phyloP scores from a whole-genome alignment of 768 basidiomycete species.

The Dentipellis fragilis region DNA sequence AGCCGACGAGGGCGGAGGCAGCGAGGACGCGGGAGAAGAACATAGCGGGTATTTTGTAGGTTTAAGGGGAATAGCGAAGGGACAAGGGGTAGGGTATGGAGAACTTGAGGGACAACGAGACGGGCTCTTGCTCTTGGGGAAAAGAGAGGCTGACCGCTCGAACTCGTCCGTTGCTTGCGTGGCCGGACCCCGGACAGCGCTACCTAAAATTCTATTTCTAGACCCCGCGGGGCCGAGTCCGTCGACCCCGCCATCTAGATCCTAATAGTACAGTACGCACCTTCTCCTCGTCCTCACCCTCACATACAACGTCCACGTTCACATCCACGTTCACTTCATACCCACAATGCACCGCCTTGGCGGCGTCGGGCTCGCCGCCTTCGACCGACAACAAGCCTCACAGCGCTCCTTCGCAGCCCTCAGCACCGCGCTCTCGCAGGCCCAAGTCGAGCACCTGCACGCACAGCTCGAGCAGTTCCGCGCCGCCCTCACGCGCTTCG shows the following conservation, averaged over 20 bases:
- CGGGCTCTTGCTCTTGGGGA: no score
- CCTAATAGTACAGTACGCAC: neutral
- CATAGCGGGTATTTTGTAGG: constrained; percentile 12
- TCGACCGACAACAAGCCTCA: constrained; percentile 80
- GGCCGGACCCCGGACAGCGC: no score
- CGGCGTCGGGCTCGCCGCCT: constrained; percentile 81
- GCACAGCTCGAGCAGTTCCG: constrained; percentile 80
- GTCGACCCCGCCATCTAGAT: neutral
- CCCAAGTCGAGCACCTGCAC: constrained; percentile 72
- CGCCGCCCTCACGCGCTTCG: constrained; percentile 76
- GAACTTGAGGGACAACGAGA: constrained; percentile 10
- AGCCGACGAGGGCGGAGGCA: constrained; percentile 27
- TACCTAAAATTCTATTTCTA: no score
- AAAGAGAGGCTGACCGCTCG: no score
- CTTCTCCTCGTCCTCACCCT: no score
- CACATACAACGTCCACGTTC: neutral
- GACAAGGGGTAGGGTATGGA: neutral
- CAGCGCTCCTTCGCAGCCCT: constrained; percentile 74
- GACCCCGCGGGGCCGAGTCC: no score
- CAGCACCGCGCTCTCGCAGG: constrained; percentile 64
- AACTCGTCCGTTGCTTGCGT: no score
- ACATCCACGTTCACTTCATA: neutral
- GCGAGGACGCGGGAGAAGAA: constrained; percentile 25
- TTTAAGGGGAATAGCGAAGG: neutral
- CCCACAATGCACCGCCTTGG: constrained; percentile 58